Evolutionary conservation across 257 asterid genomes (phyloP).

Genomic region (Apocynum venetum): DNA sequence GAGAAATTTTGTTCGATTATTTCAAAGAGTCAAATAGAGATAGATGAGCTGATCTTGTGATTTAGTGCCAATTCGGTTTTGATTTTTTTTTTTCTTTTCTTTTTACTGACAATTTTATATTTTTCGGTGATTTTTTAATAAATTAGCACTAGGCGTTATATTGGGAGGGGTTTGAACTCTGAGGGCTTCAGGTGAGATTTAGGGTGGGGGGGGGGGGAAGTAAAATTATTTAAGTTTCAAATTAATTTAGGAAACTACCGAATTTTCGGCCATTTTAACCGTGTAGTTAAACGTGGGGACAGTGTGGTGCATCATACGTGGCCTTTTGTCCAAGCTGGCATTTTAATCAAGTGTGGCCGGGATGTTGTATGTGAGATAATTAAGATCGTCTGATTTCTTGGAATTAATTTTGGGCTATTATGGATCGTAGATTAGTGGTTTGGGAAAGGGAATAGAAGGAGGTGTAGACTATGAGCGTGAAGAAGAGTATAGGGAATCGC

Average conservation of each 20-base stretch:
- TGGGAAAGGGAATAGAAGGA: background rate
- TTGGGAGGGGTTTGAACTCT: background rate
- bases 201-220: no score
- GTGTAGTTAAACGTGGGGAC: background rate
- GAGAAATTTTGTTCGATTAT: conserved; percentile 13
- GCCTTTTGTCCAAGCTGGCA: background rate
- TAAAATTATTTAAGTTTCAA: no score
- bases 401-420: background rate
- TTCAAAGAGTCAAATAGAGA: conserved; percentile 12
- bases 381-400: background rate
- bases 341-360: background rate
- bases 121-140: no score
- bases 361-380: background rate
- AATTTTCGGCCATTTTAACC: conserved; percentile 3
- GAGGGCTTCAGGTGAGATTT: no score
- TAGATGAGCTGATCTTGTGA: conserved; percentile 10
- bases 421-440: background rate
- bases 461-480: background rate
- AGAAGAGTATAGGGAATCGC: background rate
- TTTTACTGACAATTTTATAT: background rate
- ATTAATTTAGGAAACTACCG: background rate
- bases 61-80: background rate
- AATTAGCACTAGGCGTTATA: background rate
- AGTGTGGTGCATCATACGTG: background rate
- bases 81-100: background rate